A percentile compares a stretch with the other conserved stretches of the same genome.
Evolutionary conservation across 2,329 filamentous ascomycete species (phyloP).

Genomic region (Westerdykella sp.): DNA sequence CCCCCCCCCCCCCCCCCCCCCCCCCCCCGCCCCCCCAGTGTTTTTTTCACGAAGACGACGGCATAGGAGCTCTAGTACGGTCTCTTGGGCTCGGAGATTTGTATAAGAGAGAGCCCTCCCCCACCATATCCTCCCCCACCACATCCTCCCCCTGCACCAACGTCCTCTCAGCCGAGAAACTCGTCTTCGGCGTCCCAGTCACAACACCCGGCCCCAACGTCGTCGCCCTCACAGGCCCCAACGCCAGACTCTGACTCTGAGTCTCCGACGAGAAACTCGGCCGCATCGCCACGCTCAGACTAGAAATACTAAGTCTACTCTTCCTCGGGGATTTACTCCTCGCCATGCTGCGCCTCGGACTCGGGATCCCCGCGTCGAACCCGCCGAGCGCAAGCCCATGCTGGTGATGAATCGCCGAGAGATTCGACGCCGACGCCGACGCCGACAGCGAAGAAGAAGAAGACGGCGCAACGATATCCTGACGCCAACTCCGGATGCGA

Average conservation of each 20-base stretch:
- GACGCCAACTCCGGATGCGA: conserved; percentile 82
- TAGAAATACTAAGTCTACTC: neutral
- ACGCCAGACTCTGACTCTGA: neutral
- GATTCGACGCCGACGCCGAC: neutral
- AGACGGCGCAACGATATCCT: conserved; percentile 47
- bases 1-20: too few relatives aligned
- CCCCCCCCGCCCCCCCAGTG: too few relatives aligned
- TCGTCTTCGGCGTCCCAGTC: neutral
- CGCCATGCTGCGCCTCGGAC: conserved; percentile 3
- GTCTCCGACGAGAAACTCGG: neutral
- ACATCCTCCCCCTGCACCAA: too few relatives aligned
- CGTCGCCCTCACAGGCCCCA: neutral
- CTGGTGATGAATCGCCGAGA: conserved; percentile 5
- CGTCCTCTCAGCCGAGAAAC: too few relatives aligned
- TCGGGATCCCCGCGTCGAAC: neutral
- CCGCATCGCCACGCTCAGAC: neutral
- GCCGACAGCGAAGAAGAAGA: neutral
- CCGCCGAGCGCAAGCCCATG: neutral
- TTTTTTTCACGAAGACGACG: too few relatives aligned
- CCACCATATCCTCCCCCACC: too few relatives aligned
- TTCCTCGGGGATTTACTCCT: neutral
- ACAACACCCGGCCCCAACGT: neutral
- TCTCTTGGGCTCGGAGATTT: too few relatives aligned
- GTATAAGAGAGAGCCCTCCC: too few relatives aligned
- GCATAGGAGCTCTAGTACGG: too few relatives aligned